These are phyloP conservation scores for Vaccinium macrocarpon DNA, from an alignment of 148 eudicot genomes.

Conservation along the genomic window DNA sequence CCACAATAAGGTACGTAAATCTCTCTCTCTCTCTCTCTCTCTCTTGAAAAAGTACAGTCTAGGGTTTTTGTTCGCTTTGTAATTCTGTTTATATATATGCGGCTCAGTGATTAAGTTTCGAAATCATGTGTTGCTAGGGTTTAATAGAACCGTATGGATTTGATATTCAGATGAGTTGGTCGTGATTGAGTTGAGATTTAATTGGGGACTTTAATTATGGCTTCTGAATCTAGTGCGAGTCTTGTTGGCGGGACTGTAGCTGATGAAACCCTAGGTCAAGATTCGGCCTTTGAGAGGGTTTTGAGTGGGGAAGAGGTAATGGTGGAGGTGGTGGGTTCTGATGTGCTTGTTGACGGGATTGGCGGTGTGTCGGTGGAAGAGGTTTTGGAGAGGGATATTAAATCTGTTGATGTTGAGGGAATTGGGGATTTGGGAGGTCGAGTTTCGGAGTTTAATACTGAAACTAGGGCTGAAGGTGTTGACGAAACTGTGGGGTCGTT, in stretches of 20 bases:
- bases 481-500: constrained; percentile 10
- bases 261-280: constrained; percentile 22
- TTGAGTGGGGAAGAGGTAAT: constrained; percentile 36
- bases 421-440: constrained; percentile 19
- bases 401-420: constrained; percentile 10
- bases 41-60: neutral
- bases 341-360: constrained; percentile 53
- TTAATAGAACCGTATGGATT: neutral
- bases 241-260: constrained; percentile 11
- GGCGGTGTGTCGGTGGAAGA: constrained; percentile 7
- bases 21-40: constrained; percentile 3
- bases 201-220: constrained; percentile 28
- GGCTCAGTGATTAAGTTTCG: neutral
- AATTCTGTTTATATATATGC: neutral
- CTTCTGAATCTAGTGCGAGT: constrained; percentile 17
- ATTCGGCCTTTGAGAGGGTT: constrained; percentile 14
- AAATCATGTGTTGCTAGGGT: constrained; percentile 16
- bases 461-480: constrained; percentile 4
- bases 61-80: neutral
- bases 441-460: constrained; percentile 5
- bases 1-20: constrained; percentile 4
- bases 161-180: neutral
- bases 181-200: constrained; percentile 7
- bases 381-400: constrained; percentile 4
- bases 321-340: constrained; percentile 58